Evolutionary conservation across 2,329 filamentous ascomycete genomes (phyloP), one percentile per base, ranked within the genome.

Genomic region (Xylariaceae sp.): DNA sequence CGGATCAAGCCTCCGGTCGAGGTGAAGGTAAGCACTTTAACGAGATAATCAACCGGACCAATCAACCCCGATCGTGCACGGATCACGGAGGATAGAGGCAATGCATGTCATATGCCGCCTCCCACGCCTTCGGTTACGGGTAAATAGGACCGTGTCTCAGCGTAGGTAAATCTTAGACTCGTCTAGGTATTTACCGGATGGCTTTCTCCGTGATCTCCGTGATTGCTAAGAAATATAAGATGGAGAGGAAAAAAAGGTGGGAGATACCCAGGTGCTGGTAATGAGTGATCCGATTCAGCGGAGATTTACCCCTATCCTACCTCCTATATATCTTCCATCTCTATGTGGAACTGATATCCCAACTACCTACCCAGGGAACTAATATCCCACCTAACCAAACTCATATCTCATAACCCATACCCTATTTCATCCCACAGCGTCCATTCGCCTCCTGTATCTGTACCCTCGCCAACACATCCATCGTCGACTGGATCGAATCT

Each of bases 381-480:
- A 9, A 30, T 5, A 30, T 2, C 23, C 23, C 4, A 9, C 37
- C 11, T 42, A 10, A 42, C 13, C 13, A 5, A 45, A 45, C 2
- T 45, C 42, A n/a, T 45, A n/a, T 5, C 11, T 45, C 42, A 13
- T n/a, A 6, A 45, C 42, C 10, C 13, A 1, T 42, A 42, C 37
- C 9, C 37, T 45, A 45, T 45, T 15, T 45, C 42, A 15, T 45
- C 42, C 13, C 42, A n/a, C n/a, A n/a, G 0, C n/a, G 42, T 6
- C 5, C 13, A 13, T 45, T 45, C 37, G 37, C 42, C n/a, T n/a
- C 13, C 2, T 45, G 10, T 13, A 45, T 13, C 13, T 45, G 30
- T 53, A 71, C 66, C 56, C 66, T 66, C 23, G 23, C 23, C 2
- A 23, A 4, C 23, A 23, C 5, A 30, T 30, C 23, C 23, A 30